Base-by-base conservation (phyloP, 2,329 filamentous ascomycete genomes). In the Dactylellina sp. region DNA sequence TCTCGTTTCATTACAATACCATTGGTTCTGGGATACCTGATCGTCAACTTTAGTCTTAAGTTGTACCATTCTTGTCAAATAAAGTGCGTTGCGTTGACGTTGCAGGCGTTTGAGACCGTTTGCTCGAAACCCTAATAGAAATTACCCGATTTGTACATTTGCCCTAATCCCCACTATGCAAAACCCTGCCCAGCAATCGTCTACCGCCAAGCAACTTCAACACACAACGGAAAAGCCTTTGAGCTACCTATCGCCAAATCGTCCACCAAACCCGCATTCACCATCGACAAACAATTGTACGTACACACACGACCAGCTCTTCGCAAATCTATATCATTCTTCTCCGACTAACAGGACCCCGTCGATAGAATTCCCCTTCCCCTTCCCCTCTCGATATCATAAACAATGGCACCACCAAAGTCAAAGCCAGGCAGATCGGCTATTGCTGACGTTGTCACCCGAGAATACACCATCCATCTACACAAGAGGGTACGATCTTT, bases 381-480 rank as follows among this genome's bases (percentile, higher is more conserved):
- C 12, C n/a, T 46, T 47, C 35, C n/a, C n/a, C 42, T 28, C 14
- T 14, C 50, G 18, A 53, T 40, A 44, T 53, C 39, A 65, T 60
- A 32, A 88, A 85, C 86, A 83, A 90, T 90, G 88, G 89, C 88
- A 82, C 83, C 79, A 79, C 81, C 81, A 83, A 90, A 84, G 83
- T 90, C 89, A 87, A 91, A 90, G 86, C 81, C 84, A 80, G 83
- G 84, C 81, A 92, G 93, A 83, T 97, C 92, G 85, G 96, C 96
- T 87, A 97, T 99, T 85, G 90, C 92, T 85, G 94, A 99, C 86
- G 96, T 99, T 83, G 94, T 99, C 84, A 90, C 95, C 82, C 92
- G 95, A 89, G 96, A 99, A 88, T 99, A 99, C 90, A 99, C 95
- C 85, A 98, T 99, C 87, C 94, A 99, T 89, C 87, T 99, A 81